A percentile compares a stretch with the other conserved stretches of the same genome.
phyloP scores from a whole-genome alignment of 768 basidiomycete species.

The Pulveroboletus ravenelii region DNA sequence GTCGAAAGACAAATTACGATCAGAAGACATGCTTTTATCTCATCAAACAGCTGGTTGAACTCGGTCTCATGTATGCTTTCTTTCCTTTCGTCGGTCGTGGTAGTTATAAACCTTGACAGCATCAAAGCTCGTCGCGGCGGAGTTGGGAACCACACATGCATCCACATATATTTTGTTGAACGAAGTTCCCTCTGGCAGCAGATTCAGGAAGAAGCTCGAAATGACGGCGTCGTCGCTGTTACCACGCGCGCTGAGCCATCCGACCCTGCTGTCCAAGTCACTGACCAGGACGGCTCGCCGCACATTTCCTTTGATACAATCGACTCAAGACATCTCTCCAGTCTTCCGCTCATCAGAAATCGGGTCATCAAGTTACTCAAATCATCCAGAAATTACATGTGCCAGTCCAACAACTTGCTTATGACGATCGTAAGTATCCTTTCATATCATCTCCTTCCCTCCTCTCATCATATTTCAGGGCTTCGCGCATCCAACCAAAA shows the following conservation, averaged over 20 bases:
- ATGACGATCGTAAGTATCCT: conserved; percentile 57
- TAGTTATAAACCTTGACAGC: conserved; percentile 31
- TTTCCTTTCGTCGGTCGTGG: not conserved
- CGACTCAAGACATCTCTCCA: conserved; percentile 73
- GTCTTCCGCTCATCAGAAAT: conserved; percentile 63
- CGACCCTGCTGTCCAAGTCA: conserved; percentile 20
- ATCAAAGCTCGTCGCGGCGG: conserved; percentile 77
- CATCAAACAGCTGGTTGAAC: conserved; percentile 65
- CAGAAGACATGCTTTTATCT: conserved; percentile 90
- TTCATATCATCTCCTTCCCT: not conserved
- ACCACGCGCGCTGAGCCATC: conserved; percentile 1
- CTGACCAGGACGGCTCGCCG: conserved; percentile 14
- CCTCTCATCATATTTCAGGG: conserved; percentile 45
- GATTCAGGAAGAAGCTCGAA: conserved; percentile 56
- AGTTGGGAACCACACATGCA: conserved; percentile 68
- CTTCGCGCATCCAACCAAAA: conserved; percentile 67
- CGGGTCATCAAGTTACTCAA: conserved; percentile 71
- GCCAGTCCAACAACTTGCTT: conserved; percentile 73
- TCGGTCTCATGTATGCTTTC: conserved; percentile 63
- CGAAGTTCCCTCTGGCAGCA: conserved; percentile 70
- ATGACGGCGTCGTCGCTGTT: conserved; percentile 11
- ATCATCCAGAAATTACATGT: conserved; percentile 62
- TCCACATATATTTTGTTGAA: conserved; percentile 84
- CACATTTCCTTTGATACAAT: conserved; percentile 63
- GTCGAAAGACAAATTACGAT: conserved; percentile 75